Evolutionary conservation across 768 basidiomycete genomes (phyloP), one percentile per base, ranked within the genome.

Genomic region (Collybia nuda): DNA sequence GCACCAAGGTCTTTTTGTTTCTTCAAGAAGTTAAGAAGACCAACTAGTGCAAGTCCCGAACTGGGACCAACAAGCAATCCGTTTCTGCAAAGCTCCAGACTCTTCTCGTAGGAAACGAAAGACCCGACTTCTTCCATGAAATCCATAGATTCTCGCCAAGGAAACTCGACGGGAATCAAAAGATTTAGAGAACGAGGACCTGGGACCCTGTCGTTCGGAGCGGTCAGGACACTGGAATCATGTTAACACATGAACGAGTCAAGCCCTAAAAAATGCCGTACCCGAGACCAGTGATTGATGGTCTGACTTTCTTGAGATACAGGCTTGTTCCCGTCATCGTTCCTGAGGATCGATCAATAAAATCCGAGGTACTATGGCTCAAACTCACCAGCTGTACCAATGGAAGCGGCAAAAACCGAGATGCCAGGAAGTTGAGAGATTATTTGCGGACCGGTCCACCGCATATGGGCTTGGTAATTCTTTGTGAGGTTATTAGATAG

Each of bases 371-470:
- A 4, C 21, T 40, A 12, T 11, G 9, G 32, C 14, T 5, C 32
- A 2, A 4, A 21, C 40, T 28, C 42, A 59, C 62, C 62, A 1
- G 59, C 55, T 8, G 62, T 63, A 19, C 62, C 59, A 23, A 63
- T 53, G 6, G 54, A 56, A 6, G 62, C 56, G 15, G 62, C 55
- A 49, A 63, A 61, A 3, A 59, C 57, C 12, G 57, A 57, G 28
- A 63, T 50, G 26, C 43, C 50, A 21, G 61, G 61, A 21, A 62
- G 44, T 46, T 63, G 62, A n/a, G 59, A 49, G n/a, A 55, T 21
- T 11, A 63, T 58, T 41, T 63, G 62, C 5, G 62, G 62, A 11
- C 62, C 62, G 2, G 59, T 63, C 62, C 62, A 63, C 18, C 62
- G 57, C 53, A 59, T 58, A 38, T 63, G 62, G 2, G 62, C 54